Evolutionary conservation across 2,329 filamentous ascomycete species (phyloP).

Genomic region (Arthrobotrys iridis): DNA sequence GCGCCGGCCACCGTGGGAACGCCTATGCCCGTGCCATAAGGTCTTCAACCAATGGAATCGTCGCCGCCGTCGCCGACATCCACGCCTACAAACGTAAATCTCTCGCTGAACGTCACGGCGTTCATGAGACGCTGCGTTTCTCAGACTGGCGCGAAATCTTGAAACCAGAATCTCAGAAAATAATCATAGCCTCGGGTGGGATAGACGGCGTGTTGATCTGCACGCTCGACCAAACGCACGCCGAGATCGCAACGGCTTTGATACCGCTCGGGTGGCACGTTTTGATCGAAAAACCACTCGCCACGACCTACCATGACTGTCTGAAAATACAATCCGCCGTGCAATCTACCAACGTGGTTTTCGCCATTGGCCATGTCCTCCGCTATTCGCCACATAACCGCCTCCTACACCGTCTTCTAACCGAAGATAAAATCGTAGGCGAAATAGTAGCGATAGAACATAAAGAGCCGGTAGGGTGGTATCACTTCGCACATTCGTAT

Average conservation of each 20-base stretch:
- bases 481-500: conserved; percentile 92
- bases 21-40: conserved; percentile 76
- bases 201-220: conserved; percentile 73
- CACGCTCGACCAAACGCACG: conserved; percentile 88
- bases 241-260: conserved; percentile 73
- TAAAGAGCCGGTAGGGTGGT: conserved; percentile 94
- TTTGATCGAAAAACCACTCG: conserved; percentile 94
- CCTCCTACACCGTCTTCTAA: conserved; percentile 78
- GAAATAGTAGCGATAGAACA: conserved; percentile 87
- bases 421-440: conserved; percentile 79
- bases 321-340: conserved; percentile 62
- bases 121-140: conserved; percentile 74
- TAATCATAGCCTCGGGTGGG: conserved; percentile 58
- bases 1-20: conserved; percentile 80
- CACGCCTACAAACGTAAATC: conserved; percentile 77
- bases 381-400: conserved; percentile 94
- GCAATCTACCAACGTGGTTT: conserved; percentile 66
- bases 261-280: conserved; percentile 78
- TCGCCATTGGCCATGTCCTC: conserved; percentile 92
- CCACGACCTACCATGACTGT: conserved; percentile 80
- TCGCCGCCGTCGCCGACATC: conserved; percentile 84
- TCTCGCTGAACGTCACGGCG: conserved; percentile 72
- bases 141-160: conserved; percentile 78
- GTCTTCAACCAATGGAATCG: conserved; percentile 72
- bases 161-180: conserved; percentile 62